Evolutionary conservation across 495 filamentous ascomycete species (phyloP).

Genomic region (Podospora pseudoanserina): DNA sequence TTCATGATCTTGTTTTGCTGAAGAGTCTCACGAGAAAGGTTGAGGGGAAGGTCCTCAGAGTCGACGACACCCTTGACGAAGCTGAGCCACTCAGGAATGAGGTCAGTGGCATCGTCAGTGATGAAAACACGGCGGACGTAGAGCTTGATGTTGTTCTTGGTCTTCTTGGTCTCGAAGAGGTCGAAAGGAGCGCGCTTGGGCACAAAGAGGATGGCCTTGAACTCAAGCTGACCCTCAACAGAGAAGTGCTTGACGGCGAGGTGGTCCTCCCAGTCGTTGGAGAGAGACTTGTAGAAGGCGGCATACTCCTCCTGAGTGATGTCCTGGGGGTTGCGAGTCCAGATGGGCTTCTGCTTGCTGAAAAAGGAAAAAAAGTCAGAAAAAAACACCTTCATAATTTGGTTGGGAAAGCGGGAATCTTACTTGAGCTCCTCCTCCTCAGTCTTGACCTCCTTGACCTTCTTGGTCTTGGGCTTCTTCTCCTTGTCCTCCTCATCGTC

Average conservation of each 20-base stretch:
- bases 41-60: conserved; percentile 97
- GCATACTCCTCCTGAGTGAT: conserved; percentile 97
- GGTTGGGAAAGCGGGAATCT: too few species aligned
- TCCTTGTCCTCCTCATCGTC: conserved; percentile 79
- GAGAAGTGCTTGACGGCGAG: conserved; percentile 99
- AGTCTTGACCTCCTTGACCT: conserved; percentile 95
- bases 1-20: conserved; percentile 99
- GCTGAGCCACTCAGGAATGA: conserved; percentile 98
- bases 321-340: conserved; percentile 95
- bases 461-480: conserved; percentile 98
- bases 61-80: conserved; percentile 99
- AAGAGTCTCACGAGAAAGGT: conserved; percentile 98
- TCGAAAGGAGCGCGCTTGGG: conserved; percentile 99
- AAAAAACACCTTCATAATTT: too few species aligned
- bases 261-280: conserved; percentile 99
- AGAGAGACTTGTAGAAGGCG: conserved; percentile 98
- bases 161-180: conserved; percentile 99
- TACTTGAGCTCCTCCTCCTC: conserved; percentile 96
- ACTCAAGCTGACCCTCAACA: conserved; percentile 99
- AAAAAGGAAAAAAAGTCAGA: too few species aligned
- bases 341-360: conserved; percentile 93
- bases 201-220: conserved; percentile 98
- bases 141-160: conserved; percentile 99
- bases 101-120: conserved; percentile 97
- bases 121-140: conserved; percentile 99